Percentiles rank a stretch among this genome's conserved stretches.
phyloP scores from a whole-genome alignment of 2,329 filamentous ascomycete genomes.

The Pseudocercospora fuligena region DNA sequence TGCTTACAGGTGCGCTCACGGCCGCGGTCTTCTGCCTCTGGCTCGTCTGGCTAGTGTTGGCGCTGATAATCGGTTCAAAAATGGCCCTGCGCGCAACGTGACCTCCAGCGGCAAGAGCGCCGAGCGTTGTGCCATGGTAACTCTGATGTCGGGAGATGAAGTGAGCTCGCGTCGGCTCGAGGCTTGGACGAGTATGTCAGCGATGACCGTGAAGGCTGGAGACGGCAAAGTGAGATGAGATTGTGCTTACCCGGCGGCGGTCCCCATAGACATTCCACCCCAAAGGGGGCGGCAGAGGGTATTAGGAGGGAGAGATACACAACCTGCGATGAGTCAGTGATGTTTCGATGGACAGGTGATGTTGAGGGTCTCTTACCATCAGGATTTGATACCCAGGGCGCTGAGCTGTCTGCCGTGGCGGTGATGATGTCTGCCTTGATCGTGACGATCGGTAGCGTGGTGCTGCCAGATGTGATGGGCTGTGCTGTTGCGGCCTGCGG shows the following conservation, averaged over 20 bases:
- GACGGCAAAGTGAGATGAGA: no score
- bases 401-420: not conserved
- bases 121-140: slow-evolving; percentile 74
- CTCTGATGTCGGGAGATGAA: slow-evolving; percentile 69
- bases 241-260: no score
- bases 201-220: no score
- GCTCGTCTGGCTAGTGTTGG: slow-evolving; percentile 62
- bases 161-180: slow-evolving; percentile 59
- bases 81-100: slow-evolving; percentile 64
- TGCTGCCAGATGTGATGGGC: not conserved
- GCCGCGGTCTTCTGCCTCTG: slow-evolving; percentile 27
- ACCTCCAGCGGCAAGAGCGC: slow-evolving; percentile 67
- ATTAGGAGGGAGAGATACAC: not conserved
- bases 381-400: not conserved
- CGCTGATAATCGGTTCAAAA: slow-evolving; percentile 64
- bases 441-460: no score
- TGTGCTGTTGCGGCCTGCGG: not conserved
- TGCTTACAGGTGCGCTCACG: not conserved
- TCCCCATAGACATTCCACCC: no score
- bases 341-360: not conserved
- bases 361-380: not conserved
- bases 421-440: not conserved
- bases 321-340: not conserved
- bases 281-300: not conserved
- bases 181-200: slow-evolving; percentile 26